A percentile compares a stretch with the other conserved stretches of the same genome.
Conservation (phyloP, 257 asterid species). For the Rauvolfia tetraphylla region DNA sequence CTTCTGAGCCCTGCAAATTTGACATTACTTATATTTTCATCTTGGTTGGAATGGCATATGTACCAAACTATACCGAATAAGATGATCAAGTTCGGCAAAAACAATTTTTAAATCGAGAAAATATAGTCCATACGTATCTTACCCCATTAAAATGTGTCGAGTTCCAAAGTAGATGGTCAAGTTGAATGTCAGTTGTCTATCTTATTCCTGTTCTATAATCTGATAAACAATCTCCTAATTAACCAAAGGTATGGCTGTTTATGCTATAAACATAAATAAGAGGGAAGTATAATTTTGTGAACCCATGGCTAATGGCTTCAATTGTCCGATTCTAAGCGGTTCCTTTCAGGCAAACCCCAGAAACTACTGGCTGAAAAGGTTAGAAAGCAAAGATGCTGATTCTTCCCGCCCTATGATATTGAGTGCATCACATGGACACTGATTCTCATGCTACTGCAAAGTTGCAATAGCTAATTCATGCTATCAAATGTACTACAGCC, state of each 20-base stretch:
- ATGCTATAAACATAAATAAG: background rate
- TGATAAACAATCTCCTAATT: background rate
- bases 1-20: background rate
- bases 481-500: background rate
- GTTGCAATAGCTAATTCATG: background rate
- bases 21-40: background rate
- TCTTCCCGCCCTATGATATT: constrained; percentile 1
- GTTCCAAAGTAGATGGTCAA: constrained; percentile 12
- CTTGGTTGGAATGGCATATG: background rate
- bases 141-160: no score
- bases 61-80: constrained; percentile 5
- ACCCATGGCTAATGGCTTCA: background rate
- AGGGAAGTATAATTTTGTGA: no score
- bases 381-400: constrained; percentile 15
- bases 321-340: background rate
- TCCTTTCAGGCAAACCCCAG: background rate
- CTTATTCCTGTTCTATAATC: background rate
- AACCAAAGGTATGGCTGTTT: background rate
- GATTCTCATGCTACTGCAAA: constrained; percentile 11
- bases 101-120: no score
- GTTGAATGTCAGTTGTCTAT: background rate
- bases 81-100: background rate
- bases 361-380: background rate
- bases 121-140: no score
- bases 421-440: constrained; percentile 23